Conservation (phyloP, 2,329 filamentous ascomycete genomes). For the Hymenoscyphus fraxineus region DNA sequence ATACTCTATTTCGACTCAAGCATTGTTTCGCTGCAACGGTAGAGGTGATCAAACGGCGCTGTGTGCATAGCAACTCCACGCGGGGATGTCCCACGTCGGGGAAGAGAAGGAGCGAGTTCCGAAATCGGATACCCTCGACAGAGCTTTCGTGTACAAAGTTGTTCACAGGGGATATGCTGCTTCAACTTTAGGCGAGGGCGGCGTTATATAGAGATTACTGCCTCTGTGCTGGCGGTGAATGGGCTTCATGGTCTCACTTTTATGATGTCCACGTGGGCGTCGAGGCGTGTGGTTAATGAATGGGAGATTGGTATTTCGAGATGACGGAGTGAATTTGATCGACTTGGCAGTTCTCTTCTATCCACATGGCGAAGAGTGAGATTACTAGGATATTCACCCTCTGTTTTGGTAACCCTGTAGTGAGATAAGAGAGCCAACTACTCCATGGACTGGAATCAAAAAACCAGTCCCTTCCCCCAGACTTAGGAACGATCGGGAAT, state of each 20-base stretch:
- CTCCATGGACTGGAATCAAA: no score
- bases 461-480: no score
- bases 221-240: not conserved
- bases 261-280: no score
- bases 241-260: not conserved
- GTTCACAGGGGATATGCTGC: not conserved
- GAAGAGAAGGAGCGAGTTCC: not conserved
- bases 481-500: no score
- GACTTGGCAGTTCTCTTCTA: no score
- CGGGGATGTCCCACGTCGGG: slow-evolving; percentile 10
- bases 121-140: not conserved
- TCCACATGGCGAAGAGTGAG: no score
- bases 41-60: slow-evolving; percentile 8
- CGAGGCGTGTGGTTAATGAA: no score
- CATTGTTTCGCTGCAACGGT: not conserved
- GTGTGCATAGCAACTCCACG: not conserved
- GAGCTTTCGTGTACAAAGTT: not conserved
- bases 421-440: no score
- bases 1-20: not conserved
- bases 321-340: no score
- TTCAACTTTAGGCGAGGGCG: not conserved
- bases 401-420: no score
- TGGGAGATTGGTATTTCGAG: no score
- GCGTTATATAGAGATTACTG: not conserved
- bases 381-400: no score